Evolutionary conservation across 2,329 filamentous ascomycete genomes (phyloP).

Genomic region (Fusarium lateritium): DNA sequence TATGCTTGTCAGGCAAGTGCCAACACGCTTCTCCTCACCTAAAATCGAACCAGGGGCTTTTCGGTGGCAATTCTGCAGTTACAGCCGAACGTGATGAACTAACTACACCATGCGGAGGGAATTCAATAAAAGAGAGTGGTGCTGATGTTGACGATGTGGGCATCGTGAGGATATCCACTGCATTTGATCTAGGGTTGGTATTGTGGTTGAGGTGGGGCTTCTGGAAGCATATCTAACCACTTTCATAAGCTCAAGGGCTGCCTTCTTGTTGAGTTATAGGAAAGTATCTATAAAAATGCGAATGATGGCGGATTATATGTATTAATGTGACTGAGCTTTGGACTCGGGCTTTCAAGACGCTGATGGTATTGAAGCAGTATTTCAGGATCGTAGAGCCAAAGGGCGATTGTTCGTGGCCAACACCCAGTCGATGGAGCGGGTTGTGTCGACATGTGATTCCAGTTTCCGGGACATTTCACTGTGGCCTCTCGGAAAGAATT

Average conservation of each 20-base stretch:
- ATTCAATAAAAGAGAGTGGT: background rate
- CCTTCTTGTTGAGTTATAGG: background rate
- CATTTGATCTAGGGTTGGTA: background rate
- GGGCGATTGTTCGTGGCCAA: too few relatives aligned
- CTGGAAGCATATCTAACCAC: background rate
- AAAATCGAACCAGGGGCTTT: conserved; percentile 27
- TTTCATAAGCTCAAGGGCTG: too few relatives aligned
- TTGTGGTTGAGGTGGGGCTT: background rate
- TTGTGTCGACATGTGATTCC: background rate
- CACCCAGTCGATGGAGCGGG: too few relatives aligned
- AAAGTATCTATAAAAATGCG: background rate
- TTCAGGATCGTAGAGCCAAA: background rate
- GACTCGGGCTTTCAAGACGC: background rate
- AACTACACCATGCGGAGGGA: conserved; percentile 25
- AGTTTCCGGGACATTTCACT: background rate
- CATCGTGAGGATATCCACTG: conserved; percentile 1
- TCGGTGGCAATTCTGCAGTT: conserved; percentile 25
- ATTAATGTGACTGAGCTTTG: background rate
- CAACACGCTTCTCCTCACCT: conserved; percentile 13
- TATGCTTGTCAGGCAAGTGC: background rate
- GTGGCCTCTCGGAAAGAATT: background rate
- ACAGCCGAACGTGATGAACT: conserved; percentile 20
- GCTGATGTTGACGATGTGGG: conserved; percentile 1
- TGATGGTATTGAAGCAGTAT: background rate
- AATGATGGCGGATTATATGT: background rate